A percentile compares a stretch with the other conserved stretches of the same genome.
phyloP scores from a whole-genome alignment of 805 yeast species.

The Maudiozyma pseudohumilis region DNA sequence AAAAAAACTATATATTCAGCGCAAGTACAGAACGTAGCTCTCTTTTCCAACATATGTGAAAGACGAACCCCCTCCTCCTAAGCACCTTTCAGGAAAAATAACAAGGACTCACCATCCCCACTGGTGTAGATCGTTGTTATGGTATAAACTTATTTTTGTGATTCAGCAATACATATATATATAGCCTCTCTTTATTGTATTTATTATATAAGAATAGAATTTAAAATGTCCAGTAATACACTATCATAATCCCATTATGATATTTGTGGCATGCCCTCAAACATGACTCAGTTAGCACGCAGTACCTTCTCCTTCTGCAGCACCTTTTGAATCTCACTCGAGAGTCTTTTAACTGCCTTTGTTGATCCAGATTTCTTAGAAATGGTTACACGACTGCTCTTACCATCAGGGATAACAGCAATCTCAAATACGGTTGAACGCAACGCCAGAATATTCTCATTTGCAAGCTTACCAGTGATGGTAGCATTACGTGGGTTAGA shows the following conservation, averaged over 20 bases:
- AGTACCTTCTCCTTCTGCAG: slow-evolving; percentile 52
- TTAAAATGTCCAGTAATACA: slow-evolving; percentile 1
- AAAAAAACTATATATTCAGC: no score
- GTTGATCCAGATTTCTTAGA: slow-evolving; percentile 56
- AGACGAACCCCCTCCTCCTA: no score
- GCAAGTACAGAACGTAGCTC: no score
- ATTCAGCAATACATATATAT: not conserved
- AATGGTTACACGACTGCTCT: slow-evolving; percentile 45
- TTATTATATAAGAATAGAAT: not conserved
- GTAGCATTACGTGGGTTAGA: slow-evolving; percentile 35
- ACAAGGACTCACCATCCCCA: no score
- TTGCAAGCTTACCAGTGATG: slow-evolving; percentile 54
- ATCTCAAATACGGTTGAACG: slow-evolving; percentile 57
- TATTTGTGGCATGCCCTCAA: no score
- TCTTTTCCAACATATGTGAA: no score
- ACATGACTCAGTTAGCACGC: not conserved
- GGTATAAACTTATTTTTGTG: not conserved
- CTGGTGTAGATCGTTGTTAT: no score
- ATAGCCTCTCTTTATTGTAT: not conserved
- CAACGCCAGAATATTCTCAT: slow-evolving; percentile 49
- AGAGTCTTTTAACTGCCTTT: slow-evolving; percentile 49
- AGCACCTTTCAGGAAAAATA: no score
- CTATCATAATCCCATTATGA: not conserved
- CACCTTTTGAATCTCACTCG: slow-evolving; percentile 54
- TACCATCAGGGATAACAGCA: slow-evolving; percentile 37